Evolutionary conservation across 768 basidiomycete species (phyloP), one percentile per base, ranked within the genome.

Genomic region (Mycena polygramma): DNA sequence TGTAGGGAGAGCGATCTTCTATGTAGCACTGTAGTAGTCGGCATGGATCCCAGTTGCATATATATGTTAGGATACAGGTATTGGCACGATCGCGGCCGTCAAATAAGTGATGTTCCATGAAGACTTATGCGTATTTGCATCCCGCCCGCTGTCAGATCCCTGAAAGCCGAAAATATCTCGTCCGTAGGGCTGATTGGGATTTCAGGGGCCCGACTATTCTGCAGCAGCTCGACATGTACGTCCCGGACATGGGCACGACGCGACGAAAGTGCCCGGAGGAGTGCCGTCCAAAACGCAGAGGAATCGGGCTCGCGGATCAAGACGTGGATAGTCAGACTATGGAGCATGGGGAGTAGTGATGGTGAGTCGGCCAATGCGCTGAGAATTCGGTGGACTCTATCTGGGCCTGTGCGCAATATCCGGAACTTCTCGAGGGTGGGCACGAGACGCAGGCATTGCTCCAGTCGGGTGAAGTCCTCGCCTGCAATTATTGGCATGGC

Each of bases 121-220:
- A n/a, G n/a, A n/a, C n/a, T n/a, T n/a, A 51, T 51, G 24, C 2
- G 13, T 22, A 51, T 3, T 22, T 51, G n/a, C 49, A 51, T 51
- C 20, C 49, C 20, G 9, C 14, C 49, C 20, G 49, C 49, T 51
- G 15, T 36, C 4, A 39, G 30, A 8, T 55, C 54, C 37, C 17
- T 37, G 54, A 55, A 55, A 7, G 35, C 54, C 17, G 54, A 19
- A n/a, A 55, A n/a, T n/a, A n/a, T n/a, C n/a, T n/a, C n/a, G n/a
- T n/a, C n/a, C 30, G 30, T 30, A 30, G 37, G 37, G 17, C 20
- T 3, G 20, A 36, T 20, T 11, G 11, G 9, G 10, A 39, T 36
- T 8, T 22, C 19, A 20, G 45, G 15, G 45, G 15, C 15, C 45
- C 45, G 45, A 46, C 45, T 41, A 10, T 41, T 15, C 11, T 10